These are phyloP conservation scores for Tagetes patula DNA, from an alignment of 129 eudicot genomes.

Conservation along the genomic window DNA sequence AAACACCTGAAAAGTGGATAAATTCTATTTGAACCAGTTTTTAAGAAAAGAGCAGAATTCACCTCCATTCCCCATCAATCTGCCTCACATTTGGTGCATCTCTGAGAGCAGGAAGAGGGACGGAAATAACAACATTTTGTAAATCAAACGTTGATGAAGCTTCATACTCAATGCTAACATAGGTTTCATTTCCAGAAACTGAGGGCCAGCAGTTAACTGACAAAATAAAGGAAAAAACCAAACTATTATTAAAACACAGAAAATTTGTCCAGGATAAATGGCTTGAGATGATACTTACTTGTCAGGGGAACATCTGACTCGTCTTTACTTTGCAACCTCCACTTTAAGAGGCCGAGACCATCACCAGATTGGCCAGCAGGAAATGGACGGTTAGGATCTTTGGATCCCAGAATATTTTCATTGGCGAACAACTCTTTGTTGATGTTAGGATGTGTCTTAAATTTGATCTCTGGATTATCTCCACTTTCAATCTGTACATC, in stretches of 20 bases:
- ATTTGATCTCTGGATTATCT: slow-evolving; percentile 70
- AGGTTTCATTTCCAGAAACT: slow-evolving; percentile 94
- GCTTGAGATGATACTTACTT: slow-evolving; percentile 46
- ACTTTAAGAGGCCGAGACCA: slow-evolving; percentile 75
- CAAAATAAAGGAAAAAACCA: slow-evolving; percentile 2
- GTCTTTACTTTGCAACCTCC: slow-evolving; percentile 95
- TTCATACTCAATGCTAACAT: slow-evolving; percentile 92
- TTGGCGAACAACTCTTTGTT: slow-evolving; percentile 79
- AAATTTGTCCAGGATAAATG: neutral
- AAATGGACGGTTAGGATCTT: slow-evolving; percentile 91
- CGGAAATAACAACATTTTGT: slow-evolving; percentile 87
- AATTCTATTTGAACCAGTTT: slow-evolving; percentile 8
- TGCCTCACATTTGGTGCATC: slow-evolving; percentile 85
- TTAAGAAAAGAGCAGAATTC: slow-evolving; percentile 5
- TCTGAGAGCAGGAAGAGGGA: slow-evolving; percentile 81
- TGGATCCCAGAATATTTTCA: slow-evolving; percentile 83
- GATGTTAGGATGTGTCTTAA: slow-evolving; percentile 94
- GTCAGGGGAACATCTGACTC: slow-evolving; percentile 79
- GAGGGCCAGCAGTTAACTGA: slow-evolving; percentile 99
- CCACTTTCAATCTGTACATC: slow-evolving; percentile 72
- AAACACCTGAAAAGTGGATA: neutral
- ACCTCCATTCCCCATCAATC: slow-evolving; percentile 99
- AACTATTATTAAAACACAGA: neutral
- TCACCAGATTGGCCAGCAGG: slow-evolving; percentile 85
- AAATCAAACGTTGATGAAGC: slow-evolving; percentile 74